A percentile compares a stretch with the other conserved stretches of the same genome.
Evolutionary conservation across 192 early-diverging fungal species (phyloP).

Genomic region (Coemansia guatemalensis): DNA sequence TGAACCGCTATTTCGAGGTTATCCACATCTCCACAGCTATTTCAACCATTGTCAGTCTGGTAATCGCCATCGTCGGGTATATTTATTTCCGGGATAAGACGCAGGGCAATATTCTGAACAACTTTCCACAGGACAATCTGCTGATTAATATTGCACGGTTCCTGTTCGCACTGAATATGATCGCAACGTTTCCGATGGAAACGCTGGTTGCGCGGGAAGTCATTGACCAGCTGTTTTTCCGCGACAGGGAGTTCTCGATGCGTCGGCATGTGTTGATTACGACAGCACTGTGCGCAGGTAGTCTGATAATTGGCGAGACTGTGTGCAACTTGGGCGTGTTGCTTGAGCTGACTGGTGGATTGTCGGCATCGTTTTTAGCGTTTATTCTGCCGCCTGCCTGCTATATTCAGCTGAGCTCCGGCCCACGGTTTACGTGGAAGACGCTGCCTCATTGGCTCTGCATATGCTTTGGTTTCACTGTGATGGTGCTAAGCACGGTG

Average conservation of each 20-base stretch:
- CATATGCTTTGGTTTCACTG: conserved; percentile 65
- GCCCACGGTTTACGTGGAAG: conserved; percentile 54
- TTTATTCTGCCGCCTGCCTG: conserved; percentile 86
- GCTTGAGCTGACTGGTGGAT: conserved; percentile 83
- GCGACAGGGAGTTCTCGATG: conserved; percentile 55
- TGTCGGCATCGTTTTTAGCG: conserved; percentile 85
- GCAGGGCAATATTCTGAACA: conserved; percentile 85
- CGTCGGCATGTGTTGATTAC: conserved; percentile 70
- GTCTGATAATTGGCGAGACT: conserved; percentile 68
- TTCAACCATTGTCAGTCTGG: conserved; percentile 68
- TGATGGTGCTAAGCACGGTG: conserved; percentile 40
- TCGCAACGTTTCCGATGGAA: conserved; percentile 89
- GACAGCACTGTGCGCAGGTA: conserved; percentile 58
- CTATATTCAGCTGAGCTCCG: conserved; percentile 71
- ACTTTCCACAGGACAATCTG: conserved; percentile 74
- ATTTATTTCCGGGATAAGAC: conserved; percentile 83
- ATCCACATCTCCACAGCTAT: conserved; percentile 77
- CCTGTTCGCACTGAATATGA: conserved; percentile 92
- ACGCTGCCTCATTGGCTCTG: conserved; percentile 70
- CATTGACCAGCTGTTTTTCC: conserved; percentile 57
- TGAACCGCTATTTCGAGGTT: conserved; percentile 82
- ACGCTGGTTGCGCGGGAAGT: conserved; percentile 88
- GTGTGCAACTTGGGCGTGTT: conserved; percentile 84
- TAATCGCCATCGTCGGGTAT: conserved; percentile 74
- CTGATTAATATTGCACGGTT: conserved; percentile 86